phyloP scores from a whole-genome alignment of 2,329 filamentous ascomycete species.

The Phoma sp. region DNA sequence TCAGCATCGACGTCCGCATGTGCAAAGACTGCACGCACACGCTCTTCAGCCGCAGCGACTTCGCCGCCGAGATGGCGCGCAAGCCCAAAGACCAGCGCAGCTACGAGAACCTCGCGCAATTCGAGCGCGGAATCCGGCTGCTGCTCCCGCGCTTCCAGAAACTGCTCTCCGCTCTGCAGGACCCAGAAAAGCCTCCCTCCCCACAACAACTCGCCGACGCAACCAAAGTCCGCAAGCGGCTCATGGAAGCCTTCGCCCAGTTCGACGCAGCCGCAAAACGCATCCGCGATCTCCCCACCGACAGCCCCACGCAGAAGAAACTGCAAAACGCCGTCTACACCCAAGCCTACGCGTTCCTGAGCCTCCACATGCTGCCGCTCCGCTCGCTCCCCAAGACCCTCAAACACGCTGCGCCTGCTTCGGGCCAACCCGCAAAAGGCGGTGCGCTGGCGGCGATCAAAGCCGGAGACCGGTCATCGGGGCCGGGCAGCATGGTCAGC shows the following conservation, averaged over 20 bases:
- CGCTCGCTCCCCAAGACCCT: slow-evolving; percentile 59
- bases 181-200: slow-evolving; percentile 68
- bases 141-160: slow-evolving; percentile 86
- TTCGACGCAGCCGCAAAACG: slow-evolving; percentile 83
- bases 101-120: slow-evolving; percentile 84
- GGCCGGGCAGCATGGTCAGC: slow-evolving; percentile 60
- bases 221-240: slow-evolving; percentile 83
- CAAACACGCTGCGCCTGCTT: slow-evolving; percentile 60
- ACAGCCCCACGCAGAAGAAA: slow-evolving; percentile 72
- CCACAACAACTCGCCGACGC: slow-evolving; percentile 80
- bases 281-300: slow-evolving; percentile 77
- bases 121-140: slow-evolving; percentile 83
- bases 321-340: slow-evolving; percentile 84
- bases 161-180: slow-evolving; percentile 74
- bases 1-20: slow-evolving; percentile 84
- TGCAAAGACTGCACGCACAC: slow-evolving; percentile 85
- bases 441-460: slow-evolving; percentile 65
- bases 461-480: slow-evolving; percentile 56
- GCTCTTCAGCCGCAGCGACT: slow-evolving; percentile 77
- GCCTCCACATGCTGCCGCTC: slow-evolving; percentile 88
- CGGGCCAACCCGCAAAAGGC: slow-evolving; percentile 50
- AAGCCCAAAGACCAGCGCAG: slow-evolving; percentile 77
- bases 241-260: slow-evolving; percentile 88
- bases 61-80: slow-evolving; percentile 69
- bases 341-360: slow-evolving; percentile 81